Conservation (phyloP, 805 yeast species). For the Ogataea nitratoaversa region DNA sequence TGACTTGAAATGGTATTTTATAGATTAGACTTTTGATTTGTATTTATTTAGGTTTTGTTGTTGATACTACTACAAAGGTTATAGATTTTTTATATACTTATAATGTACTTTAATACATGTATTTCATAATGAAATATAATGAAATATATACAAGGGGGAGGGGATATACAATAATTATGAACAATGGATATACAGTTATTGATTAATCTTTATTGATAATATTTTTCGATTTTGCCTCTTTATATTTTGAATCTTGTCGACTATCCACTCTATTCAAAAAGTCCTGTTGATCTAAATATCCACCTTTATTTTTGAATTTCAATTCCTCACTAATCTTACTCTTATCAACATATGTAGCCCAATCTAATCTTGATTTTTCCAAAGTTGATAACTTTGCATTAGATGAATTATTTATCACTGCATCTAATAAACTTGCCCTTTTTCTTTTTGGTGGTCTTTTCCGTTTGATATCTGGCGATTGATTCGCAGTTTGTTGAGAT, state of each 20-base stretch:
- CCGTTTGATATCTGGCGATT: conserved; percentile 6
- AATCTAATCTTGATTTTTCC: conserved; percentile 89
- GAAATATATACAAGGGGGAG: too few species aligned
- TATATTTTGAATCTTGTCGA: conserved; percentile 48
- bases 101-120: too few species aligned
- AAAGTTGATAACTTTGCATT: conserved; percentile 82
- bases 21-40: too few species aligned
- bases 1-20: too few species aligned
- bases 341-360: conserved; percentile 91
- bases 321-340: conserved; percentile 82
- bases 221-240: conserved; percentile 32
- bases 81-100: too few species aligned
- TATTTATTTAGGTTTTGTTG: too few species aligned
- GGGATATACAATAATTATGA: too few species aligned
- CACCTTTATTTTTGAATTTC: conserved; percentile 76
- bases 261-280: conserved; percentile 74
- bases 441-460: conserved; percentile 47
- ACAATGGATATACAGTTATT: too few species aligned
- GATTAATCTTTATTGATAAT: too few species aligned
- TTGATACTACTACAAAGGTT: too few species aligned
- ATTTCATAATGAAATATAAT: too few species aligned
- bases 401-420: conserved; percentile 63
- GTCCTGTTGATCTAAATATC: conserved; percentile 87
- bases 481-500: too few species aligned
- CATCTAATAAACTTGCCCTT: conserved; percentile 72